Evolutionary conservation across 2,329 filamentous ascomycete species (phyloP).

Genomic region (Pseudogymnoascus sp.): DNA sequence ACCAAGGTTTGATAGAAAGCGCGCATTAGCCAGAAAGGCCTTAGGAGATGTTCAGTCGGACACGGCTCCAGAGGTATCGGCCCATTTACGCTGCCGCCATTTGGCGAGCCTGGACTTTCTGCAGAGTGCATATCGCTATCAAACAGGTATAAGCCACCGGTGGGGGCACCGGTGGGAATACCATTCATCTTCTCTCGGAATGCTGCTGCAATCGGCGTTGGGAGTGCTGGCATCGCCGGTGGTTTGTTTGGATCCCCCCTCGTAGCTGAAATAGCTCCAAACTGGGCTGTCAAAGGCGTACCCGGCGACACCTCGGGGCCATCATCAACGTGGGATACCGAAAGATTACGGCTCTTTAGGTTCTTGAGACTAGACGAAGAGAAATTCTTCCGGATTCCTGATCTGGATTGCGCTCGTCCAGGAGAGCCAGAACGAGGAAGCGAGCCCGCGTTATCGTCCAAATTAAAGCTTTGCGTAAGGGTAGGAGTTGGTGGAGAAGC

Average conservation of each 20-base stretch:
- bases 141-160: constrained; percentile 71
- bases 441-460: constrained; percentile 31
- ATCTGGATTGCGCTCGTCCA: constrained; percentile 37
- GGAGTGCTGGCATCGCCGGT: constrained; percentile 53
- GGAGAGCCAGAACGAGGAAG: constrained; percentile 47
- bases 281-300: constrained; percentile 66
- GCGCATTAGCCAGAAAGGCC: constrained; percentile 97
- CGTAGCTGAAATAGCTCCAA: constrained; percentile 36
- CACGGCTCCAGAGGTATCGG: constrained; percentile 84
- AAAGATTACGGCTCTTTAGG: constrained; percentile 67
- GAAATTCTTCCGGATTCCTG: constrained; percentile 55
- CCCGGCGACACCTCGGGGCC: constrained; percentile 58
- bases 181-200: constrained; percentile 53
- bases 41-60: constrained; percentile 78
- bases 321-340: constrained; percentile 54
- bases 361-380: constrained; percentile 65
- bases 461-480: constrained; percentile 24
- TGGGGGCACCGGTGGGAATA: constrained; percentile 38
- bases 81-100: constrained; percentile 52
- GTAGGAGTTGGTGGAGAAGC: constrained; percentile 27
- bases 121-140: constrained; percentile 73
- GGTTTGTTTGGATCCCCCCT: constrained; percentile 40
- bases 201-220: constrained; percentile 58
- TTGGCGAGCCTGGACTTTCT: constrained; percentile 56
- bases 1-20: constrained; percentile 87